Evolutionary conservation across 2,329 filamentous ascomycete genomes (phyloP), one percentile per base, ranked within the genome.

Genomic region (Paraconiothyrium brasiliense): DNA sequence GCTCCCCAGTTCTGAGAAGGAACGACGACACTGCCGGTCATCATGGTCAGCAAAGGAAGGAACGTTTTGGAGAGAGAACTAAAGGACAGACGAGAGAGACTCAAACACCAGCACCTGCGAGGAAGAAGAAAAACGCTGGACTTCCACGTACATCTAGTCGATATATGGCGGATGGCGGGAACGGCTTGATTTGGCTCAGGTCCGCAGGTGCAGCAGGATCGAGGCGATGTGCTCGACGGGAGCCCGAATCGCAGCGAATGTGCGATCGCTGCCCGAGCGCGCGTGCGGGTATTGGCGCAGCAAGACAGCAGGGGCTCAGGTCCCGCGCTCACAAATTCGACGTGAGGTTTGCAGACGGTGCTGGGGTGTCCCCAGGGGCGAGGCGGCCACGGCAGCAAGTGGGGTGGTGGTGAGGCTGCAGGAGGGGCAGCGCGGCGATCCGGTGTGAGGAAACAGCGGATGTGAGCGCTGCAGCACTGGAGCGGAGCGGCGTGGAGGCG

Each of bases 21-120:
- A 49, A 74, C 50, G 43, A 74, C 60, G 61, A 77, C 59, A 69
- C 76, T 79, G 70, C 71, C 71, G 71, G 76, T 73, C 67, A 69
- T 73, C 58, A 50, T 59, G 22, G 73, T 78, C 66, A 78, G 76
- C 65, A 46, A 63, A 1, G 35, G 50, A 39, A 54, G 39, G 60
- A 61, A 66, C 48, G 34, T 13, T 49, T 20, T 20, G 20, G 57
- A 60, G 34, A 34, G 57, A 52, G 54, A 51, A 50, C 54, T 49
- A 54, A 58, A 62, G 58, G 62, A 69, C 67, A 67, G 61, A 69
- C 66, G 66, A 58, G 58, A 70, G 41, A 60, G 30, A 59, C 39
- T 61, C 44, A 32, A 58, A 59, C 47, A 66, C 61, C 62, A 65
- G 62, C 57, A 68, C 72, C 67, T 70, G 64, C 61, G 67, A 64